Evolutionary conservation across 192 early-diverging fungal genomes (phyloP).

Genomic region (Entomortierella parvispora): DNA sequence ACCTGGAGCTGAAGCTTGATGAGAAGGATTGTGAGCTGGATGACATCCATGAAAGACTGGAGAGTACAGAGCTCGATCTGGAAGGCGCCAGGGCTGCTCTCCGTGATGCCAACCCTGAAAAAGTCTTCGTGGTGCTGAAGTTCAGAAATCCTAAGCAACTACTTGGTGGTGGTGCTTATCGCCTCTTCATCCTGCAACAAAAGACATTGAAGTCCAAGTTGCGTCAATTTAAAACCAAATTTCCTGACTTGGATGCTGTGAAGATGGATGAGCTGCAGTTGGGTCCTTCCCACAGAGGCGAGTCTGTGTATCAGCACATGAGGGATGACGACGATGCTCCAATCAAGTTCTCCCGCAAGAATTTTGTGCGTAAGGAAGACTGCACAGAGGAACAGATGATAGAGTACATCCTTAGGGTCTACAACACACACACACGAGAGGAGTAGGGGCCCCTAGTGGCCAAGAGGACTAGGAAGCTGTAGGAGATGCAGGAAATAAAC

Average conservation of each 20-base stretch:
- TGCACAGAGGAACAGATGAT: constrained; percentile 20
- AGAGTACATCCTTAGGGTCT: constrained; percentile 14
- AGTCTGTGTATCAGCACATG: constrained; percentile 5
- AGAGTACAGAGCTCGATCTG: constrained; percentile 13
- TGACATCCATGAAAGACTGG: too few species aligned
- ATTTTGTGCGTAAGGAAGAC: constrained; percentile 12
- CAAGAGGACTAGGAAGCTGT: too few species aligned
- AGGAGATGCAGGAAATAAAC: too few species aligned
- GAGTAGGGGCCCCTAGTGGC: too few species aligned
- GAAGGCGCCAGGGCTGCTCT: constrained; percentile 15
- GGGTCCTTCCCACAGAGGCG: constrained; percentile 13
- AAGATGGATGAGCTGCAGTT: constrained; percentile 24
- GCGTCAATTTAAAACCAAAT: constrained; percentile 5
- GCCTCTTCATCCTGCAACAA: constrained; percentile 13
- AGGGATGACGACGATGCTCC: constrained; percentile 16
- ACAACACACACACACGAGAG: constrained; percentile 16
- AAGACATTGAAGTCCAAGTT: constrained; percentile 5
- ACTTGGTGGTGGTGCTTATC: constrained; percentile 16
- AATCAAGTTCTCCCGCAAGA: constrained; percentile 19
- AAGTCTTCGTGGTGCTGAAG: constrained; percentile 24
- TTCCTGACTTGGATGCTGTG: constrained; percentile 19
- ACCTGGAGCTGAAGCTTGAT: constrained; percentile 15
- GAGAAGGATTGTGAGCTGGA: constrained; percentile 16
- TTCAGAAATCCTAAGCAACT: constrained; percentile 15
- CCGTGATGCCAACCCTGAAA: constrained; percentile 10